Conservation (phyloP, 208 protist genomes). For the Strigomonas galati region DNA sequence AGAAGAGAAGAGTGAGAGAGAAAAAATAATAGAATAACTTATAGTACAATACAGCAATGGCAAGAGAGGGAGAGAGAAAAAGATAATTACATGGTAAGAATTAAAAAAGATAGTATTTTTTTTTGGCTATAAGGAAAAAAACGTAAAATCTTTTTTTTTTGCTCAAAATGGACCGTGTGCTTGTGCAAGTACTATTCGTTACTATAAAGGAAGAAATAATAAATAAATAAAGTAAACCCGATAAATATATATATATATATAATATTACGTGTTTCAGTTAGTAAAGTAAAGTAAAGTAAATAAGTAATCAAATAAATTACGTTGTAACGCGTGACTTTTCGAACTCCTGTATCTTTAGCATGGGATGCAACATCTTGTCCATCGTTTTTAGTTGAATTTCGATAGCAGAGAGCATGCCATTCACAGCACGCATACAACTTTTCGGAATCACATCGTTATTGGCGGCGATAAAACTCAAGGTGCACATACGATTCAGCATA, state of each 20-base stretch:
- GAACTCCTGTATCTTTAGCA: constrained; percentile 41
- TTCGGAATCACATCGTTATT: too few relatives aligned
- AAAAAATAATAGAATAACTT: constrained; percentile 21
- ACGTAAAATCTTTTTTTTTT: background rate
- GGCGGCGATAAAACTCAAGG: too few relatives aligned
- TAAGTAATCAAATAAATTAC: background rate
- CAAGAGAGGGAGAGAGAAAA: background rate
- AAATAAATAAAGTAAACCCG: background rate
- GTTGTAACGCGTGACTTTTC: constrained; percentile 30
- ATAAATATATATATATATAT: background rate
- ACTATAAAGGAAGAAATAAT: background rate
- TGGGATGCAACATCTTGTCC: constrained; percentile 25
- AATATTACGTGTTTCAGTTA: background rate
- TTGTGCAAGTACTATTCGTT: background rate
- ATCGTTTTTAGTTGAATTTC: constrained; percentile 33
- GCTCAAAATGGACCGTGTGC: background rate
- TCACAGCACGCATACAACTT: constrained; percentile 35
- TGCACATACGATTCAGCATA: constrained; percentile 31
- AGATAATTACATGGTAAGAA: background rate
- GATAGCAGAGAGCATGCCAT: constrained; percentile 26
- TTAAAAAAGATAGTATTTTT: too few relatives aligned
- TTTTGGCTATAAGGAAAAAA: too few relatives aligned
- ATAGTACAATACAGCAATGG: constrained; percentile 17
- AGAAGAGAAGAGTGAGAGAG: constrained; percentile 8
- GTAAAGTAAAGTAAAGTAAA: too few relatives aligned